Evolutionary conservation across 306 rosid genomes (phyloP), one percentile per base, ranked within the genome.

Genomic region (Mucuna pruriens): DNA sequence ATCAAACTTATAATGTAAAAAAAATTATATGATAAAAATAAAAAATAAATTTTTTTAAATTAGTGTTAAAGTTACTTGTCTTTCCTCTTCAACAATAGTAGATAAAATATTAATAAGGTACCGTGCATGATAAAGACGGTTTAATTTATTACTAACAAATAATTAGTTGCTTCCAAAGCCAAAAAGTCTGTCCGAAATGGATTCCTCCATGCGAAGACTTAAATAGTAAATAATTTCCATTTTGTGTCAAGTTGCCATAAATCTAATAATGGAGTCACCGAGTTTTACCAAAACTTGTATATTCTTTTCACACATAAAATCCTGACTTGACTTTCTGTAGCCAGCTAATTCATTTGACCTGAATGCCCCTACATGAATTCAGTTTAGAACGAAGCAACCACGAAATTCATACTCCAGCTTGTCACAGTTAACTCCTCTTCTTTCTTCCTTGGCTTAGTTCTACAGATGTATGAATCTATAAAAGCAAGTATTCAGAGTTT

Each of bases 351-450:
- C n/a, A 15, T 36, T 2, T 39, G 25, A 25, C 36, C 3, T 44
- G 6, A 9, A 22, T 40, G 36, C 5, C 22, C 55, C 31, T 29
- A 29, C 31, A 29, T 29, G 0, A 3, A 19, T 54, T 54, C 26
- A 20, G 5, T 20, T 0, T 54, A 19, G 26, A 31, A 44, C 13
- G 51, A 29, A 13, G 31, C 36, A 60, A 46, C 36, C 65, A 36
- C 3, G 66, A 72, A 72, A 72, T 51, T 72, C 67, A 80, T 34
- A 73, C 48, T 20, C 60, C 44, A 2, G 45, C 54, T 45, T 76
- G 23, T 76, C 48, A 45, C 71, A 54, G 23, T 16, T 52, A 5
- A 7, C 26, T 6, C 9, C 19, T 54, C 13, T 20, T 54, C 61
- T 54, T 54, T 54, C 26, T 2, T 54, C 13, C 13, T 49, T 16